Percentiles rank a stretch among this genome's conserved stretches.
Evolutionary conservation across 805 yeast species (phyloP).

Genomic region (Hanseniaspora mollemarum): DNA sequence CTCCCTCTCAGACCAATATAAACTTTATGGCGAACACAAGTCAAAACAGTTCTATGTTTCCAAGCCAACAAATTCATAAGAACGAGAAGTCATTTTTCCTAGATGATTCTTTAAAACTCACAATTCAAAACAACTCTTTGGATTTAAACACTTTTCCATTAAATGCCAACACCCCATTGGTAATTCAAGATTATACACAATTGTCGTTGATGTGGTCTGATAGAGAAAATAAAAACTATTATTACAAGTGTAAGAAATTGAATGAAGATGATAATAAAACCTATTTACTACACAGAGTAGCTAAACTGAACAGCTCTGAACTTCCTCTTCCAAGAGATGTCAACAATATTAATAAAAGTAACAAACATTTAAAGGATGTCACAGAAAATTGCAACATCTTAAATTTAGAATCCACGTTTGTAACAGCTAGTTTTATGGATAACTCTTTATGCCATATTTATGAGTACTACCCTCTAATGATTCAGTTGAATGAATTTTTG

Average conservation of each 20-base stretch:
- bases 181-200: slow-evolving; percentile 73
- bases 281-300: slow-evolving; percentile 66
- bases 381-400: slow-evolving; percentile 47
- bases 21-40: background rate
- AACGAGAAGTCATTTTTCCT: slow-evolving; percentile 49
- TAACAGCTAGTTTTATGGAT: slow-evolving; percentile 77
- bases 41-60: background rate
- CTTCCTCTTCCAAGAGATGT: slow-evolving; percentile 46
- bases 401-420: slow-evolving; percentile 66
- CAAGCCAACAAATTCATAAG: background rate
- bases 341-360: slow-evolving; percentile 55
- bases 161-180: slow-evolving; percentile 58
- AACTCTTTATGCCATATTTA: slow-evolving; percentile 63
- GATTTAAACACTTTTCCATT: slow-evolving; percentile 41
- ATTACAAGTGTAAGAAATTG: slow-evolving; percentile 73
- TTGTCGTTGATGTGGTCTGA: slow-evolving; percentile 33
- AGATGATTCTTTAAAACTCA: slow-evolving; percentile 58
- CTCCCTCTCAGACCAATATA: background rate
- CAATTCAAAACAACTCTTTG: slow-evolving; percentile 60
- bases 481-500: slow-evolving; percentile 60
- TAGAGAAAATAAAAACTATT: slow-evolving; percentile 48
- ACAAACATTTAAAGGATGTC: slow-evolving; percentile 30
- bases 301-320: slow-evolving; percentile 37
- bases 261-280: slow-evolving; percentile 50
- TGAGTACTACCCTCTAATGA: slow-evolving; percentile 73